These are phyloP conservation scores for Hymenoscyphus fraxineus DNA, from an alignment of 2,329 filamentous ascomycete species.

Conservation along the genomic window DNA sequence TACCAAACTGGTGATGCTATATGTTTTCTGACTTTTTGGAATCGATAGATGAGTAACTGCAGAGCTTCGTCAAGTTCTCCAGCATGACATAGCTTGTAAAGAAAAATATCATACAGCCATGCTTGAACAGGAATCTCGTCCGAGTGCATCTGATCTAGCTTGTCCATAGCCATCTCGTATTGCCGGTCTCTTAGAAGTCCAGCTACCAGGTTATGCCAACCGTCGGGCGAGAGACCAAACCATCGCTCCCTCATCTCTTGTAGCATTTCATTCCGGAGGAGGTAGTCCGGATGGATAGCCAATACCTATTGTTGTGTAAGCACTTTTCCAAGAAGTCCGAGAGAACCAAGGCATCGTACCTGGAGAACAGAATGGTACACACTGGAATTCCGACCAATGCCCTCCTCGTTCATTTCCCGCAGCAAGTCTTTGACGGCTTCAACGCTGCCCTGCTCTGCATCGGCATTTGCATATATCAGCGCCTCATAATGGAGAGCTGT, in stretches of 20 bases:
- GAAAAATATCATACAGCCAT: conserved; percentile 78
- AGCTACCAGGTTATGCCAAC: conserved; percentile 63
- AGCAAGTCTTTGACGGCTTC: conserved; percentile 60
- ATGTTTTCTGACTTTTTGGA: conserved; percentile 38
- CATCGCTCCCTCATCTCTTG: conserved; percentile 71
- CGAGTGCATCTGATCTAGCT: conserved; percentile 62
- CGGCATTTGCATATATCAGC: conserved; percentile 68
- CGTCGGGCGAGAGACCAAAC: conserved; percentile 58
- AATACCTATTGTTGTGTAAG: conserved; percentile 50
- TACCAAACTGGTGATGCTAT: conserved; percentile 61
- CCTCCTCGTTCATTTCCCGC: conserved; percentile 63
- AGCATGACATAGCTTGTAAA: conserved; percentile 67
- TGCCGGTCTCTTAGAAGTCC: conserved; percentile 78
- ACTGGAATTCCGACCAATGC: conserved; percentile 59
- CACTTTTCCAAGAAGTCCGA: neutral
- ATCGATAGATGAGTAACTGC: conserved; percentile 59
- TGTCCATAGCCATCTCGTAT: conserved; percentile 73
- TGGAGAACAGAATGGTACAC: conserved; percentile 71
- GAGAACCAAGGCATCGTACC: conserved; percentile 39
- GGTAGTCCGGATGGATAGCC: conserved; percentile 80
- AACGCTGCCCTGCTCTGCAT: conserved; percentile 61
- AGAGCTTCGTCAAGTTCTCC: conserved; percentile 76
- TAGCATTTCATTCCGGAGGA: conserved; percentile 68
- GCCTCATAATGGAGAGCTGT: conserved; percentile 66
- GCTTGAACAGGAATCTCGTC: conserved; percentile 52